Conservation (phyloP, 2,329 filamentous ascomycete genomes). For the Capronia americana region DNA sequence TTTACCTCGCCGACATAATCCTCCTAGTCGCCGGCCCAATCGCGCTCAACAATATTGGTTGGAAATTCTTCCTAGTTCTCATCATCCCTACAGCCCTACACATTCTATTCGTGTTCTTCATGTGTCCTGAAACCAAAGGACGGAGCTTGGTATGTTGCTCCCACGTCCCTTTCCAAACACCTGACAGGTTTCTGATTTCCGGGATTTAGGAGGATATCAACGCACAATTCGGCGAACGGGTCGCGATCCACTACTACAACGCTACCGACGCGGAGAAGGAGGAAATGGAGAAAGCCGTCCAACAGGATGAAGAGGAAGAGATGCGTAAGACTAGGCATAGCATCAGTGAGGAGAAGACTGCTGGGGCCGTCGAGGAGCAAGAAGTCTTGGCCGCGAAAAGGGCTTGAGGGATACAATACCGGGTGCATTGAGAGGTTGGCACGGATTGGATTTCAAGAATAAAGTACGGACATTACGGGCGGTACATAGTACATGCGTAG, state of each 20-base stretch:
- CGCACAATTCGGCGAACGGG: constrained; percentile 46
- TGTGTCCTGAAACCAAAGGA: constrained; percentile 49
- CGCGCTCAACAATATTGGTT: constrained; percentile 44
- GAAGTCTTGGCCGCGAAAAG: constrained; percentile 5
- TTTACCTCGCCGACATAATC: constrained; percentile 48
- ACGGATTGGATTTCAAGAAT: neutral
- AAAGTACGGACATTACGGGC: neutral
- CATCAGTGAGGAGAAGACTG: constrained; percentile 20
- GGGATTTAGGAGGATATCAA: constrained; percentile 46
- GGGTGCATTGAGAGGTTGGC: neutral
- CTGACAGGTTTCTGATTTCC: neutral
- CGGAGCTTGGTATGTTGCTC: constrained; percentile 38
- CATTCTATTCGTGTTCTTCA: constrained; percentile 44
- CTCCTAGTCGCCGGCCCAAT: constrained; percentile 46
- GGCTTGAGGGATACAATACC: neutral
- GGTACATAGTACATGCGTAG: neutral
- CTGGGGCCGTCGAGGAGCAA: constrained; percentile 10
- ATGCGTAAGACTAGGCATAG: neutral
- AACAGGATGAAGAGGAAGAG: constrained; percentile 27
- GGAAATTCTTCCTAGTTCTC: constrained; percentile 50
- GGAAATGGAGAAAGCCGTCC: constrained; percentile 36
- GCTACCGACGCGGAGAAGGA: constrained; percentile 42
- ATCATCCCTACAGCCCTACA: constrained; percentile 45
- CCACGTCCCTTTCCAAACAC: neutral
- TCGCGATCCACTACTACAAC: constrained; percentile 41